Percentiles rank a stretch among this genome's conserved stretches.
These are phyloP conservation scores for Eucalyptus marginata DNA, from an alignment of 345 rosid genomes.

Conservation along the genomic window DNA sequence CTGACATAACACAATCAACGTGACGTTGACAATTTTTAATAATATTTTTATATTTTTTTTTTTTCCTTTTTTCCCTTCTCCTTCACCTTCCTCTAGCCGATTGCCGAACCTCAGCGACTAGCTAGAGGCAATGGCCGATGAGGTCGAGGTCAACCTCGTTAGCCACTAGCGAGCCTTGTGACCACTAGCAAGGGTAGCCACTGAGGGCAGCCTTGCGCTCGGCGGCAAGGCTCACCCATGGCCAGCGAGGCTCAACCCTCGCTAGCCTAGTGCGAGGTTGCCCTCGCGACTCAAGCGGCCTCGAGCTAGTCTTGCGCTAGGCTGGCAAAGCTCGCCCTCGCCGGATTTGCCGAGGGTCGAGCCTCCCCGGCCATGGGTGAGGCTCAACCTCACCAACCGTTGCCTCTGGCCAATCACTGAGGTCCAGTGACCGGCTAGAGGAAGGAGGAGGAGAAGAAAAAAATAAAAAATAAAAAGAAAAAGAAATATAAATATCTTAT, in stretches of 20 bases:
- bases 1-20: fast-evolving
- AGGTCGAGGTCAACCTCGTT: fast-evolving
- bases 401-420: fast-evolving
- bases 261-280: fast-evolving
- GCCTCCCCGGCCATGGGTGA: too few relatives aligned
- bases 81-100: fast-evolving
- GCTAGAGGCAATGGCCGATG: fast-evolving
- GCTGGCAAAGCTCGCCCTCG: fast-evolving
- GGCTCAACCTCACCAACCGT: fast-evolving
- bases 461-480: too few relatives aligned
- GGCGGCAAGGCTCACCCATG: too few relatives aligned
- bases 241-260: too few relatives aligned
- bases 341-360: fast-evolving
- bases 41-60: too few relatives aligned
- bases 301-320: fast-evolving
- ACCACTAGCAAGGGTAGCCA: fast-evolving
- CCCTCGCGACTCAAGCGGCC: fast-evolving
- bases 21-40: fast-evolving
- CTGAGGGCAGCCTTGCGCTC: fast-evolving
- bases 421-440: fast-evolving
- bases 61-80: too few relatives aligned
- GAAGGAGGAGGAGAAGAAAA: too few relatives aligned
- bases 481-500: too few relatives aligned
- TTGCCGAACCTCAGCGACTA: fast-evolving
- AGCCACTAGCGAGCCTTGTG: fast-evolving